Conservation (phyloP, 352 stramenopile genomes). For the Pythium vanterpoolii region DNA sequence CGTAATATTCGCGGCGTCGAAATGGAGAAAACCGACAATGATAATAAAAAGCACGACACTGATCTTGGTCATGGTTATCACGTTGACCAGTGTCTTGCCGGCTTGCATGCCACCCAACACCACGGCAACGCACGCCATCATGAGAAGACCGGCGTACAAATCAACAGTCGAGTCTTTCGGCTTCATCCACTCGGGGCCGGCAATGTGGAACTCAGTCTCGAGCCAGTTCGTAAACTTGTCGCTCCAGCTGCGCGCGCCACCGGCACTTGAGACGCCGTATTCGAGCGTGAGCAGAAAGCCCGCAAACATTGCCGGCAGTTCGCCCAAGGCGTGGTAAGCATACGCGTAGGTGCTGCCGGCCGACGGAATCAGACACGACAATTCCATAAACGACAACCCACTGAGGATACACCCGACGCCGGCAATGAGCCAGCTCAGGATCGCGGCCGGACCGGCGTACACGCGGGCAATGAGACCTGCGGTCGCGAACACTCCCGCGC, state of each 20-base stretch:
- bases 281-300: constrained; percentile 91
- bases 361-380: constrained; percentile 84
- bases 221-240: constrained; percentile 91
- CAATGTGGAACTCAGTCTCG: constrained; percentile 42
- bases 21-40: constrained; percentile 79
- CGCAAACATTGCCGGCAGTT: constrained; percentile 90
- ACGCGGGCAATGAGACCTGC: constrained; percentile 60
- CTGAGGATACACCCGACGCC: constrained; percentile 77
- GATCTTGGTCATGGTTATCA: constrained; percentile 90
- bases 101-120: constrained; percentile 85
- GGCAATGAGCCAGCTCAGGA: constrained; percentile 83
- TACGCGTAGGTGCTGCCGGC: constrained; percentile 93
- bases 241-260: constrained; percentile 91
- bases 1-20: constrained; percentile 73
- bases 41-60: constrained; percentile 93
- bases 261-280: constrained; percentile 90
- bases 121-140: constrained; percentile 55
- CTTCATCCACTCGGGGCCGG: constrained; percentile 64
- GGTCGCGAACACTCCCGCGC: constrained; percentile 91
- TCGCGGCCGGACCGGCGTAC: constrained; percentile 73
- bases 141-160: constrained; percentile 78
- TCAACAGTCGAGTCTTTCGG: constrained; percentile 53
- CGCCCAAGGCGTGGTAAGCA: constrained; percentile 90
- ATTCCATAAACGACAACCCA: constrained; percentile 91
- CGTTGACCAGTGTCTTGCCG: constrained; percentile 86